These are phyloP conservation scores for Sequoia sempervirens DNA, from an alignment of 75 land plant species.

Conservation along the genomic window DNA sequence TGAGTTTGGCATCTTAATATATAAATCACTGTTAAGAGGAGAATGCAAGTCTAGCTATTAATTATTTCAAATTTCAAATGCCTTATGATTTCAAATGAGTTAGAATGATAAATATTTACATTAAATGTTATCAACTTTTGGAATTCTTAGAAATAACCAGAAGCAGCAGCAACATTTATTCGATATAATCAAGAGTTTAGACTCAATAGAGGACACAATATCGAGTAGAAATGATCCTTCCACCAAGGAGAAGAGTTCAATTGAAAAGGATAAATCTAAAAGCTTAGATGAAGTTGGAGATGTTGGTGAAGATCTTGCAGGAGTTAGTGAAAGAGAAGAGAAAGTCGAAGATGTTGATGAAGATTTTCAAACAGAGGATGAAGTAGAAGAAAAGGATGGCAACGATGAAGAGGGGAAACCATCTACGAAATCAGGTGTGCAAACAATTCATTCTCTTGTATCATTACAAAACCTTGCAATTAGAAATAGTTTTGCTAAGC, in stretches of 20 bases:
- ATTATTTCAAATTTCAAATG: too few species aligned
- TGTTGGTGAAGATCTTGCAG: slow-evolving; percentile 65
- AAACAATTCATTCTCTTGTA: background rate
- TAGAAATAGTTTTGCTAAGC: background rate
- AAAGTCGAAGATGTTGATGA: slow-evolving; percentile 49
- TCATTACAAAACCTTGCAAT: background rate
- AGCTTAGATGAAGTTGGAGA: slow-evolving; percentile 63
- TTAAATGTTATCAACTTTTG: too few species aligned
- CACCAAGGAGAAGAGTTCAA: slow-evolving; percentile 54
- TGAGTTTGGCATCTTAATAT: background rate
- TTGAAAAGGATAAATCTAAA: slow-evolving; percentile 69
- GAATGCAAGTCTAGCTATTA: slow-evolving; percentile 36
- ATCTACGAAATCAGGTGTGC: background rate
- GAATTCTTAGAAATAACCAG: too few species aligned
- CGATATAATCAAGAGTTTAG: too few species aligned
- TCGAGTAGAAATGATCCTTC: background rate
- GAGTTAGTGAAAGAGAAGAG: slow-evolving; percentile 54
- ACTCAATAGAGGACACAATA: too few species aligned
- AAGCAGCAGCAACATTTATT: too few species aligned
- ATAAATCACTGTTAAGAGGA: background rate
- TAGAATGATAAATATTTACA: too few species aligned
- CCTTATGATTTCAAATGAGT: too few species aligned
- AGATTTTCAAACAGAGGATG: slow-evolving; percentile 8
- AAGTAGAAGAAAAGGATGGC: slow-evolving; percentile 2
- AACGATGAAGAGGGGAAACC: background rate